phyloP scores from a whole-genome alignment of 192 early-diverging fungal genomes.

The Chytriomyces sp. region DNA sequence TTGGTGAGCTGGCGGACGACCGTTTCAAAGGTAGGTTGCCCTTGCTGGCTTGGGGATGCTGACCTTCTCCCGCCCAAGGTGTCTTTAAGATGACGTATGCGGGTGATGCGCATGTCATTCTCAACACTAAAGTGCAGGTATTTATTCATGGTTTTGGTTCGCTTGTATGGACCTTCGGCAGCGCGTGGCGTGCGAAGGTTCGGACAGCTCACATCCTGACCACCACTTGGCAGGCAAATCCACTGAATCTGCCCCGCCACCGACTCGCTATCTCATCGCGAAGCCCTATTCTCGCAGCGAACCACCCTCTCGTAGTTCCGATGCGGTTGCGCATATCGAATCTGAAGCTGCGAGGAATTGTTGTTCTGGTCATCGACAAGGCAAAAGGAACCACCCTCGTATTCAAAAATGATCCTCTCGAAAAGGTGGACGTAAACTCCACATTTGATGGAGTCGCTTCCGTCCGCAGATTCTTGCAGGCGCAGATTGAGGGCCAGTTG shows the following conservation, averaged over 20 bases:
- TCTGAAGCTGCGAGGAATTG: conserved; percentile 85
- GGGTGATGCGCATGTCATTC: conserved; percentile 89
- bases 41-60: conserved; percentile 11
- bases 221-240: conserved; percentile 76
- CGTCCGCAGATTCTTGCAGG: conserved; percentile 84
- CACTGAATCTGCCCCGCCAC: conserved; percentile 44
- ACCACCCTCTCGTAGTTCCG: conserved; percentile 91
- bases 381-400: conserved; percentile 92
- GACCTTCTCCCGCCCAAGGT: neutral
- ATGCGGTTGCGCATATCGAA: conserved; percentile 92
- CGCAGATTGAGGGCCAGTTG: conserved; percentile 87
- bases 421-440: conserved; percentile 90
- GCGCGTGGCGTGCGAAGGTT: neutral
- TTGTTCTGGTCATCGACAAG: conserved; percentile 92
- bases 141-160: neutral
- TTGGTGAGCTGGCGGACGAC: conserved; percentile 92
- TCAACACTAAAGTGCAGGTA: conserved; percentile 94
- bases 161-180: neutral
- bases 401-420: conserved; percentile 97
- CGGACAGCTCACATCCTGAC: no score
- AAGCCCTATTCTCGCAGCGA: conserved; percentile 73
- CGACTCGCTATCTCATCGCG: neutral
- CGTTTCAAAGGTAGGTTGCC: conserved; percentile 70
- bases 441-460: conserved; percentile 94
- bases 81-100: conserved; percentile 94